Conservation (phyloP, 768 basidiomycete species). For the Psilocybe subaeruginosa region DNA sequence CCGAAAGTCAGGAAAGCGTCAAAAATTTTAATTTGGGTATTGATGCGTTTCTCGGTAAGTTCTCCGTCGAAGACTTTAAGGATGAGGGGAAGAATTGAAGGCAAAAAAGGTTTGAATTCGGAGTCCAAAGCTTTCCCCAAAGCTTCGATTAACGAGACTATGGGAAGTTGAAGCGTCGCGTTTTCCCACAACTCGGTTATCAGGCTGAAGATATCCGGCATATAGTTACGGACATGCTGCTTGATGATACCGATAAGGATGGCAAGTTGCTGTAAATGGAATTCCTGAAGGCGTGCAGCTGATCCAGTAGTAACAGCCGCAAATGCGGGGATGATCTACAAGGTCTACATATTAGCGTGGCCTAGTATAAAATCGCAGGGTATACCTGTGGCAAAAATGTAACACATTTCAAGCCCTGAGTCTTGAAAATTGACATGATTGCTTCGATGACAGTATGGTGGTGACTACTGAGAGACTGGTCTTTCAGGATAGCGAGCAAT, state of each 20-base stretch:
- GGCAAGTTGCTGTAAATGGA: slow-evolving; percentile 93
- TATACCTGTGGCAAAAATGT: slow-evolving; percentile 90
- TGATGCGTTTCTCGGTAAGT: slow-evolving; percentile 73
- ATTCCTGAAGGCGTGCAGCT: slow-evolving; percentile 84
- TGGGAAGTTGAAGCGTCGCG: slow-evolving; percentile 79
- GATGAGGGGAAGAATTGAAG: slow-evolving; percentile 85
- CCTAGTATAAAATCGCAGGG: neutral
- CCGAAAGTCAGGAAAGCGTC: slow-evolving; percentile 96
- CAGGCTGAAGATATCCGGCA: slow-evolving; percentile 81
- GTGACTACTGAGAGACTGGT: slow-evolving; percentile 82
- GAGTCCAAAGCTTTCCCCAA: slow-evolving; percentile 93
- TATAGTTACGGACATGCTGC: slow-evolving; percentile 93
- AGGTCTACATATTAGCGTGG: slow-evolving; percentile 12
- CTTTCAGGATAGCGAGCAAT: slow-evolving; percentile 84
- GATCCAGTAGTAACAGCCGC: slow-evolving; percentile 84
- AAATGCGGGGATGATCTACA: slow-evolving; percentile 93
- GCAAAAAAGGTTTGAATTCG: slow-evolving; percentile 96
- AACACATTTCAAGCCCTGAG: slow-evolving; percentile 95
- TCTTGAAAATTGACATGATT: slow-evolving; percentile 99
- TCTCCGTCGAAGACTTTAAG: slow-evolving; percentile 94
- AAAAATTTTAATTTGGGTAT: slow-evolving; percentile 87
- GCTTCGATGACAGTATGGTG: slow-evolving; percentile 96
- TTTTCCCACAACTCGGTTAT: slow-evolving; percentile 93
- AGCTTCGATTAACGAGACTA: slow-evolving; percentile 91
- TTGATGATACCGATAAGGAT: slow-evolving; percentile 96